A percentile compares a stretch with the other conserved stretches of the same genome.
Conservation (phyloP, 2,329 filamentous ascomycete species). For the Tolypocladium album region DNA sequence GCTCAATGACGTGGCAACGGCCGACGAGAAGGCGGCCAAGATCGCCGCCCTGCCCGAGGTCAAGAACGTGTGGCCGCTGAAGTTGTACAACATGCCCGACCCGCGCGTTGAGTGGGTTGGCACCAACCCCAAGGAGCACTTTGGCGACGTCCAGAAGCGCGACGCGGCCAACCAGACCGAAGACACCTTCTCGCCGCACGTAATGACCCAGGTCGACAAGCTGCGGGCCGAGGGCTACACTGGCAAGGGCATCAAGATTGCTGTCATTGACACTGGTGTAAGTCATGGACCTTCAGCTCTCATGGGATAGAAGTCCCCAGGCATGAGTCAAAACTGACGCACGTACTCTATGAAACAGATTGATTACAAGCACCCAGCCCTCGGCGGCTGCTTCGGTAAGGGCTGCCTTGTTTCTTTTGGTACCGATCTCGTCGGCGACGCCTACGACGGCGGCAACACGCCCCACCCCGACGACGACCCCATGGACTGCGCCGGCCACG, state of each 20-base stretch:
- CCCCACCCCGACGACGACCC: conserved; percentile 38
- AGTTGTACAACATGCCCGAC: conserved; percentile 31
- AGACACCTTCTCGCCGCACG: conserved; percentile 36
- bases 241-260: conserved; percentile 42
- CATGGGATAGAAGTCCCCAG: background rate
- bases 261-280: conserved; percentile 43
- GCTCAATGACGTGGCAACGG: conserved; percentile 34
- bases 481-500: conserved; percentile 47
- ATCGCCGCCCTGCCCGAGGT: conserved; percentile 32
- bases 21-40: conserved; percentile 28
- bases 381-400: conserved; percentile 53
- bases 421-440: conserved; percentile 46
- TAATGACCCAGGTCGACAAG: conserved; percentile 47
- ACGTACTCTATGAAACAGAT: conserved; percentile 21
- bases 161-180: conserved; percentile 9
- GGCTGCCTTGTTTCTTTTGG: conserved; percentile 49
- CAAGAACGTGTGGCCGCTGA: conserved; percentile 38
- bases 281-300: conserved; percentile 11
- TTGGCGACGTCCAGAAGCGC: conserved; percentile 5
- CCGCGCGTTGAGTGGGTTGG: conserved; percentile 35
- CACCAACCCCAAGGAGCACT: conserved; percentile 13
- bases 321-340: background rate
- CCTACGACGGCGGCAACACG: conserved; percentile 28
- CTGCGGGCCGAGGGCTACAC: conserved; percentile 35
- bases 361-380: conserved; percentile 52